Base-by-base conservation (phyloP, 2,329 filamentous ascomycete genomes). In the Phialemonium atrogriseum region DNA sequence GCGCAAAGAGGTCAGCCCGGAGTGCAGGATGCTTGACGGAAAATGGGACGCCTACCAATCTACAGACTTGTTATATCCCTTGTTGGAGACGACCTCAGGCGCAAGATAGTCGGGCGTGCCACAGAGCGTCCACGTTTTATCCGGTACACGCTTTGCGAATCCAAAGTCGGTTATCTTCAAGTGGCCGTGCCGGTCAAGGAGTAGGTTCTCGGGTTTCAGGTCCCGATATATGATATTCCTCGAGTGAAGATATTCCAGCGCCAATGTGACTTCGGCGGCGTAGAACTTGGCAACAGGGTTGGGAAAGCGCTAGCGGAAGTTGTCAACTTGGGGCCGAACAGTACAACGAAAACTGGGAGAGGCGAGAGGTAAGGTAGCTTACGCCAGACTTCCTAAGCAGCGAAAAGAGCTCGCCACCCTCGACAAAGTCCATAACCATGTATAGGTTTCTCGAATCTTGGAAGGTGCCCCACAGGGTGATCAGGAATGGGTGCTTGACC, bases 341-440 rank as follows among this genome's bases (percentile, higher is more conserved):
- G 13, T 26, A 18, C 10, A 21, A 15, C n/a, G 30, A 14, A 27
- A 29, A 23, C 7, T 13, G 15, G 8, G 5, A 23, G 24, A 13
- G 24, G 20, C 13, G 14, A 13, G 25, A 2, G 27, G 16, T 10
- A 17, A 17, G 4, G 11, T 4, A 32, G 62, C 70, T 61, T 71
- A 74, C 75, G 73, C 89, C 80, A 69, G 89, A 96, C 61, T 98
- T 96, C 48, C 91, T 75, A 48, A 98, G 66, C 49, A 98, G 62
- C 45, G 89, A 96, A 58, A 98, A 98, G 33, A 98, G 70, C 68
- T 98, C 91, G 51, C 91, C 91, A 46, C 91, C 91, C 61, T 98
- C 91, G 33, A 98, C 89, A 65, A 98, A 98, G 59, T 98, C 91
- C 91, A 98, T 98, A 50, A 98, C 91, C 91, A 98, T 98, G 73